These are phyloP conservation scores for Sophora flavescens DNA, from an alignment of 306 rosid species.

Conservation along the genomic window DNA sequence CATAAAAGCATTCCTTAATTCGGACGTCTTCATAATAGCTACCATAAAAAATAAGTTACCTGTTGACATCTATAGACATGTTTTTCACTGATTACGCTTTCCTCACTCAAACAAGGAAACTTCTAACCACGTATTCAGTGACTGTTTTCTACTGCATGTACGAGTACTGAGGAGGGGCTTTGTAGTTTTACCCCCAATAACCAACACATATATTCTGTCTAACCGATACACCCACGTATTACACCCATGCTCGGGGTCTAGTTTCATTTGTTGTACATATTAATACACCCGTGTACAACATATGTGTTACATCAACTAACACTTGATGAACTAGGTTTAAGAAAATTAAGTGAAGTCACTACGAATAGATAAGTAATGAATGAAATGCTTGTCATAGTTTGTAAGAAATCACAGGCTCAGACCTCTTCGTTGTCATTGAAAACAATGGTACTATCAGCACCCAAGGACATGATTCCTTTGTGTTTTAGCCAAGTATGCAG, in stretches of 20 bases:
- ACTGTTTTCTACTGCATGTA: constrained; percentile 27
- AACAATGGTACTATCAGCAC: background rate
- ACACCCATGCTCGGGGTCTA: too few species aligned
- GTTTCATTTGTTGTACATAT: too few species aligned
- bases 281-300: too few species aligned
- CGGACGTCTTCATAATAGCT: constrained; percentile 62
- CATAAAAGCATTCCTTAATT: constrained; percentile 62
- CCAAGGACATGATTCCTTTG: background rate
- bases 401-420: constrained; percentile 27
- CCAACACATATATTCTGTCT: too few species aligned
- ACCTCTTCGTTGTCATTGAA: background rate
- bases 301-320: too few species aligned
- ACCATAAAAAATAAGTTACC: constrained; percentile 58
- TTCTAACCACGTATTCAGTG: constrained; percentile 39
- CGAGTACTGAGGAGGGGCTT: constrained; percentile 33
- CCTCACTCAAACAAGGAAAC: constrained; percentile 46
- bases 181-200: constrained; percentile 36
- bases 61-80: constrained; percentile 46
- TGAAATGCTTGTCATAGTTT: background rate
- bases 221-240: too few species aligned
- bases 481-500: background rate
- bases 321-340: constrained; percentile 13
- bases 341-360: constrained; percentile 10
- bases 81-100: constrained; percentile 48
- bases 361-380: too few species aligned